A percentile compares a stretch with the other conserved stretches of the same genome.
phyloP scores from a whole-genome alignment of 2,329 filamentous ascomycete species.

The Aspergillus tanneri region DNA sequence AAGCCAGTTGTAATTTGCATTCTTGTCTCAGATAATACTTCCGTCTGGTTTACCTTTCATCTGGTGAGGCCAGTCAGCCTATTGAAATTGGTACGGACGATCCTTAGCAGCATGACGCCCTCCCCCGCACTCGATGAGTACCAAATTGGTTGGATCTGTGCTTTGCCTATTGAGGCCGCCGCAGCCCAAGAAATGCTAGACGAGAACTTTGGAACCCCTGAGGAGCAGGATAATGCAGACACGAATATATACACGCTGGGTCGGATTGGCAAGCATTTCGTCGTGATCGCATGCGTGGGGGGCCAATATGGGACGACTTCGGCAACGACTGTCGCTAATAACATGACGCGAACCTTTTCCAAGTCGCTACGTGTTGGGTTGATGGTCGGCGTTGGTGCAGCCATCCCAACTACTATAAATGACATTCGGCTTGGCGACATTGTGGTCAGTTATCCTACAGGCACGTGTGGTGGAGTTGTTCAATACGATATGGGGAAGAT shows the following conservation, averaged over 20 bases:
- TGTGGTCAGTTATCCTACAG: slow-evolving; percentile 16
- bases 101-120: no score
- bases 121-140: no score
- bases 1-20: no score
- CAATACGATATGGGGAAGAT: slow-evolving; percentile 27
- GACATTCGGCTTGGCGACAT: slow-evolving; percentile 16
- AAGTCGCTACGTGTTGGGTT: no score
- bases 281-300: slow-evolving; percentile 12
- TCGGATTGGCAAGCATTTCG: neutral
- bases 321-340: slow-evolving; percentile 17
- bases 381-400: neutral
- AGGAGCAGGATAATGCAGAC: neutral
- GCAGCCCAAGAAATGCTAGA: neutral
- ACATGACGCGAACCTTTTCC: slow-evolving; percentile 22
- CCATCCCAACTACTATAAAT: neutral
- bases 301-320: slow-evolving; percentile 17
- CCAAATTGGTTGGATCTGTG: neutral
- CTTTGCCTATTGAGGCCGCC: neutral
- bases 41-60: no score
- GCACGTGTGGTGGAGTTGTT: slow-evolving; percentile 17
- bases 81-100: no score
- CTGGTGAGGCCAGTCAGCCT: no score
- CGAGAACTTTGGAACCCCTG: neutral
- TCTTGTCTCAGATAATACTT: no score
- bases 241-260: neutral